A percentile compares a stretch with the other conserved stretches of the same genome.
Evolutionary conservation across 306 rosid genomes (phyloP).

Genomic region (Hippophae tibetana): DNA sequence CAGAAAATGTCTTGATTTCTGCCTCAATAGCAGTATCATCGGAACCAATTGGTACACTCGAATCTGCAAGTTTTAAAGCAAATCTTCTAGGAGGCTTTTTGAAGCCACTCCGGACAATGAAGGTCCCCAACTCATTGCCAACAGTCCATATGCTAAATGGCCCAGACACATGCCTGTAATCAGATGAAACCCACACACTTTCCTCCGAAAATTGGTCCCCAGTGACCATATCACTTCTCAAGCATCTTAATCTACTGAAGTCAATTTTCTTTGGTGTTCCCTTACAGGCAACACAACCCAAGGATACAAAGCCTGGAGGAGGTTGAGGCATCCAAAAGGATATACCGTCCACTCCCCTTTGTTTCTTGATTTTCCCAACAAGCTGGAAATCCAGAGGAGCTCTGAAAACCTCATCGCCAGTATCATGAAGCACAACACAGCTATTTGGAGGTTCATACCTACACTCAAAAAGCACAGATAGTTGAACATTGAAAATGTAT

Average conservation of each 20-base stretch:
- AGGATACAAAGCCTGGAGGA: constrained; percentile 85
- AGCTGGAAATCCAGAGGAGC: constrained; percentile 71
- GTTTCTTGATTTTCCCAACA: constrained; percentile 80
- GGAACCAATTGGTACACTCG: constrained; percentile 51
- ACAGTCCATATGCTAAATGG: constrained; percentile 80
- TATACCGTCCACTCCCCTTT: constrained; percentile 67
- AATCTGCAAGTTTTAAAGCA: constrained; percentile 77
- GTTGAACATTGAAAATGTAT: not conserved
- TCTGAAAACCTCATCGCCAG: constrained; percentile 57
- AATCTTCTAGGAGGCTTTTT: constrained; percentile 89
- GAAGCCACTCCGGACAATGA: constrained; percentile 67
- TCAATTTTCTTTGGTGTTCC: constrained; percentile 66
- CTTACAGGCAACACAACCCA: constrained; percentile 82
- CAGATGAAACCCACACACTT: constrained; percentile 86
- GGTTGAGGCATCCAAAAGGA: constrained; percentile 96
- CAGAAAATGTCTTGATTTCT: constrained; percentile 67
- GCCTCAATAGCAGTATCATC: constrained; percentile 77
- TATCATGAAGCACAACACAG: constrained; percentile 69
- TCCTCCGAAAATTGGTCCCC: constrained; percentile 82
- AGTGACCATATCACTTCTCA: constrained; percentile 79
- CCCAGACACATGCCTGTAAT: constrained; percentile 42
- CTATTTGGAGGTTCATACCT: constrained; percentile 94
- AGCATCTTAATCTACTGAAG: constrained; percentile 64
- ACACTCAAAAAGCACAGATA: constrained; percentile 7
- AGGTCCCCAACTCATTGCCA: constrained; percentile 84